phyloP scores from a whole-genome alignment of 1,284 basidiomycete genomes.

The Earliella scabrosa region DNA sequence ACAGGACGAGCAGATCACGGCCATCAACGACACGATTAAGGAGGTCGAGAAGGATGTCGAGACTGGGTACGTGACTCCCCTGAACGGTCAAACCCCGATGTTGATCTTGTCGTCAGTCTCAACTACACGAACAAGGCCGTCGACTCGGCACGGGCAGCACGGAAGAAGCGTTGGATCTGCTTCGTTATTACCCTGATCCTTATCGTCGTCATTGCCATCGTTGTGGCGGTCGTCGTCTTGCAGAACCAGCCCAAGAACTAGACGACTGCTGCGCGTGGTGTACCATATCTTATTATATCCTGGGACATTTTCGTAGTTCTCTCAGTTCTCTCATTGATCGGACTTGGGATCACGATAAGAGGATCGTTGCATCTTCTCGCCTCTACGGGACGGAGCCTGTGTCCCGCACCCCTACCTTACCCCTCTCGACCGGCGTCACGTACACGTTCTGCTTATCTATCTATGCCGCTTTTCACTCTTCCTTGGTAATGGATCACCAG shows the following conservation, averaged over 20 bases:
- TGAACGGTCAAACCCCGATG: background rate
- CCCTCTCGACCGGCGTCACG: background rate
- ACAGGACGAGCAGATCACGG: constrained; percentile 86
- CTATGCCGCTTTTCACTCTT: constrained; percentile 5
- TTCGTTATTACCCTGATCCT: constrained; percentile 65
- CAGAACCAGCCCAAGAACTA: constrained; percentile 40
- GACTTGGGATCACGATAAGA: constrained; percentile 14
- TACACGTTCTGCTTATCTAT: constrained; percentile 21
- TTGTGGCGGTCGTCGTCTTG: constrained; percentile 59
- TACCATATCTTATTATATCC: constrained; percentile 17
- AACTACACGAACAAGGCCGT: constrained; percentile 88
- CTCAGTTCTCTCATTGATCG: constrained; percentile 3
- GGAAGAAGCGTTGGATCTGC: constrained; percentile 95
- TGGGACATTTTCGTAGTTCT: constrained; percentile 23
- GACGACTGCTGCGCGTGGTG: constrained; percentile 1
- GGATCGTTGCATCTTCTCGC: constrained; percentile 9
- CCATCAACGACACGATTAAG: constrained; percentile 77
- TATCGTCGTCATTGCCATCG: constrained; percentile 65
- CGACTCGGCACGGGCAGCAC: constrained; percentile 83
- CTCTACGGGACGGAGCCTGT: background rate
- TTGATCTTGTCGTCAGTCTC: constrained; percentile 60
- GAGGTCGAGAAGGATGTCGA: constrained; percentile 82
- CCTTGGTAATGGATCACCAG: constrained; percentile 19
- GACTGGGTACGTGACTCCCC: constrained; percentile 63
- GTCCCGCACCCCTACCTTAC: constrained; percentile 3